These are phyloP conservation scores for Solanum sparsipilum DNA, from an alignment of 257 asterid species.

Conservation along the genomic window DNA sequence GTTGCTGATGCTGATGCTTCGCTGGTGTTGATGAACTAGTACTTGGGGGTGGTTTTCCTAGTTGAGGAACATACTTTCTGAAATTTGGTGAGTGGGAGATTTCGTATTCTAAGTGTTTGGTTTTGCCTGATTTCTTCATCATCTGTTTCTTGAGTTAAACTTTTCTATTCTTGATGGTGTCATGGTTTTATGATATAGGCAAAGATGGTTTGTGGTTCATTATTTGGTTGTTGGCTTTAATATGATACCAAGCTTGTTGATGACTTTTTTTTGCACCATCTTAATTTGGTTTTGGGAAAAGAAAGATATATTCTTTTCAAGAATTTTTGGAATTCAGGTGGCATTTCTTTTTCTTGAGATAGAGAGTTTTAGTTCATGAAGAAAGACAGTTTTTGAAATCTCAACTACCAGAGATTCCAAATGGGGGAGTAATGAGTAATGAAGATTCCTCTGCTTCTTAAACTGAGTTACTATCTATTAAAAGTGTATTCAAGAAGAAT, in stretches of 20 bases:
- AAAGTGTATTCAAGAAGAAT: neutral
- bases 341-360: neutral
- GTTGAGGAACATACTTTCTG: constrained; percentile 14
- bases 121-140: constrained; percentile 68
- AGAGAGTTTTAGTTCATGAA: constrained; percentile 5
- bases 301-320: constrained; percentile 11
- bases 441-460: neutral
- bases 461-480: neutral
- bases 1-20: neutral
- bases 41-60: constrained; percentile 20
- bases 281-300: neutral
- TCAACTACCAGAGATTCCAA: constrained; percentile 25
- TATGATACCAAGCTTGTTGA: constrained; percentile 26
- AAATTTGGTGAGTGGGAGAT: neutral
- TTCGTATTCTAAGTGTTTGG: constrained; percentile 20
- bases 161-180: constrained; percentile 25
- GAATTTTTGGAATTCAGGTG: neutral
- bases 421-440: neutral
- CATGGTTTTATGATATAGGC: constrained; percentile 20
- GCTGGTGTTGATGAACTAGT: constrained; percentile 6
- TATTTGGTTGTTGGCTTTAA: constrained; percentile 18
- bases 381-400: constrained; percentile 12
- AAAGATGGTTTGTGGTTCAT: constrained; percentile 25
- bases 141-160: constrained; percentile 53
- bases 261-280: constrained; percentile 74